These are phyloP conservation scores for Rhizoclosmatium globosum DNA, from an alignment of 192 early-diverging fungal species.

Conservation along the genomic window DNA sequence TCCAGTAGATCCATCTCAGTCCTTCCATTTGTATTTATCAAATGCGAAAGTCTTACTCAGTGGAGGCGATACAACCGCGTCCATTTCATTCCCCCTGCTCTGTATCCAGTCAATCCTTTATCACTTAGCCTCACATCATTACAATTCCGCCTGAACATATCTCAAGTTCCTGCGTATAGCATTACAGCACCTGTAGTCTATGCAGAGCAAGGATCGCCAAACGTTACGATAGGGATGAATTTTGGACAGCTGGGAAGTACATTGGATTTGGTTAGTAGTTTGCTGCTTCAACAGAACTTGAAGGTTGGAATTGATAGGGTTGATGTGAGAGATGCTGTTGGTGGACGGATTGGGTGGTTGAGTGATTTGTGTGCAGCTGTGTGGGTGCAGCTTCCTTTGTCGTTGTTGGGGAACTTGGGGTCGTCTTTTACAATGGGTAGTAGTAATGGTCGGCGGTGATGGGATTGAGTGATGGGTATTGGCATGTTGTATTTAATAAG, in stretches of 20 bases:
- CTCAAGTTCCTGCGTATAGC: background rate
- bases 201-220: background rate
- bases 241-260: background rate
- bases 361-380: conserved; percentile 2
- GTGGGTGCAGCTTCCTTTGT: conserved; percentile 6
- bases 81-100: background rate
- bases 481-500: background rate
- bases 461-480: too few relatives aligned
- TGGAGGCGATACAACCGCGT: background rate
- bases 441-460: background rate
- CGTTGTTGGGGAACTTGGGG: background rate
- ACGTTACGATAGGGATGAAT: background rate
- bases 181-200: background rate
- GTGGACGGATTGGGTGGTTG: conserved; percentile 5
- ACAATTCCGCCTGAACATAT: background rate
- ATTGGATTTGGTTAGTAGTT: background rate
- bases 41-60: background rate
- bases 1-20: background rate
- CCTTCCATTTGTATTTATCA: background rate
- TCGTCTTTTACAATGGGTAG: background rate
- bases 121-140: background rate
- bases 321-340: conserved; percentile 5
- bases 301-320: conserved; percentile 11
- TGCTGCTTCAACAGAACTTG: conserved; percentile 1
- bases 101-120: conserved; percentile 5